Evolutionary conservation across 306 rosid species (phyloP), one percentile per base, ranked within the genome.

Genomic region (Senna siamea): DNA sequence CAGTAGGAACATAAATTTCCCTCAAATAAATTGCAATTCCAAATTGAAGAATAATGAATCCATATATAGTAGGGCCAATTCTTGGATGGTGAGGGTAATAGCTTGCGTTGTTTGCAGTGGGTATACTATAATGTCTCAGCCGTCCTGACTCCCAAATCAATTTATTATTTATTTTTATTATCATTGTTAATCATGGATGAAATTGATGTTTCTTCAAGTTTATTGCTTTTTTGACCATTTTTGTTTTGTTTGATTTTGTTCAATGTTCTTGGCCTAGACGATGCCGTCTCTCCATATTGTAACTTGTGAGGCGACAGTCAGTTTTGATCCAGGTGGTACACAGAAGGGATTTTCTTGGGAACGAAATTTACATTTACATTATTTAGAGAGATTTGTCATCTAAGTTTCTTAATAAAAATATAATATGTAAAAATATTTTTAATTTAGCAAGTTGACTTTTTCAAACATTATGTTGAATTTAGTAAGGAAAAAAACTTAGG

Each of bases 231-330:
- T 8, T 15, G 62, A 1, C 22, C 6, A 14, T 32, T 37, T 34
- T 44, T 15, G 20, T n/a, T 62, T 40, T 38, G 23, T 63, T 30
- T 66, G 58, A 19, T 14, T 50, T 19, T 54, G 35, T 63, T 22
- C 64, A 58, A 19, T 15, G 52, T 23, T 55, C 35, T 51, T 44
- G 55, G 43, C 50, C 46, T 7, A 19, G 17, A 56, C 30, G 62
- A 40, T 67, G 87, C 82, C 70, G 81, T 75, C 77, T 72, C 48
- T 63, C 44, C 30, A 44, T 52, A 54, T 51, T 41, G 41, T n/a
- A 32, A 69, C 51, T 70, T 58, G 48, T 26, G 53, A 60, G 51
- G 69, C 15, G 12, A n/a, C n/a, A n/a, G n/a, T n/a, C n/a, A n/a
- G n/a, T n/a, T n/a, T n/a, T n/a, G n/a, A n/a, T n/a, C n/a, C n/a